A percentile compares a stretch with the other conserved stretches of the same genome.
Evolutionary conservation across 345 rosid species (phyloP).

Genomic region (Gossypium stocksii): DNA sequence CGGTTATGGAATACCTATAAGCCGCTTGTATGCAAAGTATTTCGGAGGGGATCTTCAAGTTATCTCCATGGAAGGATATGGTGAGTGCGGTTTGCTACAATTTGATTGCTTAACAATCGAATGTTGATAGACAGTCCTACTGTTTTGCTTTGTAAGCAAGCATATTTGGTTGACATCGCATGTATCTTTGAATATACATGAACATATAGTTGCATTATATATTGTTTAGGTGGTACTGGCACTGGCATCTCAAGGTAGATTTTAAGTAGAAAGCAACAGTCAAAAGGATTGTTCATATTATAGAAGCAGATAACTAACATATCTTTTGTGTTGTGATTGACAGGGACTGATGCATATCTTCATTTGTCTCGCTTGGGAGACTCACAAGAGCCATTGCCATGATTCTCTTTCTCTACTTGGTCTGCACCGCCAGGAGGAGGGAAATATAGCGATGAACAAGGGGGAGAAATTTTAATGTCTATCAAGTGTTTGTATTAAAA

Average conservation of each 20-base stretch:
- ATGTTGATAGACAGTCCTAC: not conserved
- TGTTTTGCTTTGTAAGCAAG: not conserved
- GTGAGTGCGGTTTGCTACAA: conserved; percentile 42
- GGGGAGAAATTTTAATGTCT: not conserved
- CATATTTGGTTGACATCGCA: not conserved
- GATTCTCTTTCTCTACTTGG: not conserved
- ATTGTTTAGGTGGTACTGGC: not conserved
- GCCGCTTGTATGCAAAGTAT: conserved; percentile 91
- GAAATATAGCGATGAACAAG: not conserved
- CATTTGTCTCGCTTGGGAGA: conserved; percentile 63
- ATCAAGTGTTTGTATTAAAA: not conserved
- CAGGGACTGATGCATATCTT: conserved; percentile 50
- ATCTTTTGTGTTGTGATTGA: not conserved
- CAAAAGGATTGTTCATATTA: not conserved
- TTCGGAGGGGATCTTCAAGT: conserved; percentile 97
- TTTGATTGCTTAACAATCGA: not conserved
- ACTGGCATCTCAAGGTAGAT: not conserved
- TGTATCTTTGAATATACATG: not conserved
- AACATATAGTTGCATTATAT: not conserved
- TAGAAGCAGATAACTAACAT: conserved; percentile 1
- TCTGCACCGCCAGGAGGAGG: not conserved
- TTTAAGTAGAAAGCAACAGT: not conserved
- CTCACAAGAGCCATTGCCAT: conserved; percentile 55
- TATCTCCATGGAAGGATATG: conserved; percentile 98
- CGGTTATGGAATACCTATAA: conserved; percentile 91